Evolutionary conservation across 768 basidiomycete species (phyloP).

Genomic region (Galerina marginata): DNA sequence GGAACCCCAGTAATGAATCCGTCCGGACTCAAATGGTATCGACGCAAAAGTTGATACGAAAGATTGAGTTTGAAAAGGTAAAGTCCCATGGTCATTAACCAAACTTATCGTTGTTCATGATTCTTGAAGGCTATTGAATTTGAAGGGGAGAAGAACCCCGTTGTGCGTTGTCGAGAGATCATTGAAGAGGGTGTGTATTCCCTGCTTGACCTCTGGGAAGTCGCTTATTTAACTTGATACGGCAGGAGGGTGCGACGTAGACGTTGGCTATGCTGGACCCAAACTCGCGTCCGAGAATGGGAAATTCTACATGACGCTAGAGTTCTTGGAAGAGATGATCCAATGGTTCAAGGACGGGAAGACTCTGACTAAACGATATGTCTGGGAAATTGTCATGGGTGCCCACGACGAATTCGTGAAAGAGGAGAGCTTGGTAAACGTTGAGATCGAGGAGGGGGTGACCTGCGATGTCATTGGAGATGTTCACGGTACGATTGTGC

Average conservation of each 20-base stretch:
- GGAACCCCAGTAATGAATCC: slow-evolving; percentile 85
- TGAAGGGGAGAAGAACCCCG: slow-evolving; percentile 85
- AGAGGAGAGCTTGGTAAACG: slow-evolving; percentile 82
- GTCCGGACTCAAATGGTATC: slow-evolving; percentile 82
- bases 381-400: slow-evolving; percentile 95
- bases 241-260: slow-evolving; percentile 79
- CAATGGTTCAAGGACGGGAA: slow-evolving; percentile 95
- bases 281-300: slow-evolving; percentile 64
- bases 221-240: not conserved
- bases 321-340: slow-evolving; percentile 87
- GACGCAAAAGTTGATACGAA: slow-evolving; percentile 89
- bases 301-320: slow-evolving; percentile 73
- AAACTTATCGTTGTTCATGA: not conserved
- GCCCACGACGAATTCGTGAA: slow-evolving; percentile 76
- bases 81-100: slow-evolving; percentile 2
- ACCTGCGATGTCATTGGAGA: slow-evolving; percentile 96
- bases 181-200: slow-evolving; percentile 69
- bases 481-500: slow-evolving; percentile 73
- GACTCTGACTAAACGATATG: slow-evolving; percentile 84
- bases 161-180: slow-evolving; percentile 77
- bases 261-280: slow-evolving; percentile 78
- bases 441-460: slow-evolving; percentile 74
- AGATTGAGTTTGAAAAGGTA: slow-evolving; percentile 94
- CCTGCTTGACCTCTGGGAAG: not conserved
- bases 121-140: slow-evolving; percentile 80